Conservation (phyloP, 768 basidiomycete genomes). For the Russula ochroleuca region DNA sequence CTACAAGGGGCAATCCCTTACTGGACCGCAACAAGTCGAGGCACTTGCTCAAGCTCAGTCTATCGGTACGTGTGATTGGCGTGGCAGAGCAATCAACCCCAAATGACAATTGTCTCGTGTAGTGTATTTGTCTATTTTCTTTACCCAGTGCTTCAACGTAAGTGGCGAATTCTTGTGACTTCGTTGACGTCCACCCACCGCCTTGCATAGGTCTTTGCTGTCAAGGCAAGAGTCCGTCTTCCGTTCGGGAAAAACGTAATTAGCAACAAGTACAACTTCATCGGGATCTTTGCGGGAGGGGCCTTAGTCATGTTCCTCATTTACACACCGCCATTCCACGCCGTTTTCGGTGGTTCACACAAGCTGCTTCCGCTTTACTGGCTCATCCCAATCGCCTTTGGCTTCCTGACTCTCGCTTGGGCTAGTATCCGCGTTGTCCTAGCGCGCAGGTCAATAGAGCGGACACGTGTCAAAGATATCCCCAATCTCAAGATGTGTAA, state of each 20-base stretch:
- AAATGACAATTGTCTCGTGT: neutral
- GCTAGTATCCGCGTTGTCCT: slow-evolving; percentile 55
- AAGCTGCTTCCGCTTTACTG: slow-evolving; percentile 60
- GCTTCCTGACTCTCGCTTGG: slow-evolving; percentile 52
- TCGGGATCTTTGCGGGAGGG: slow-evolving; percentile 57
- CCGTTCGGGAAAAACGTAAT: slow-evolving; percentile 59
- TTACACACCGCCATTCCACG: slow-evolving; percentile 64
- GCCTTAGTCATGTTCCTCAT: slow-evolving; percentile 63
- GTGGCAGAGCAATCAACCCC: neutral
- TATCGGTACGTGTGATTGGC: slow-evolving; percentile 40
- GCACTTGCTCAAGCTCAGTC: slow-evolving; percentile 59
- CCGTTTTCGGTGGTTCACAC: slow-evolving; percentile 61
- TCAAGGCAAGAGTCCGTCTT: slow-evolving; percentile 57
- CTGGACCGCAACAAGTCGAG: slow-evolving; percentile 48
- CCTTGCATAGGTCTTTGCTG: slow-evolving; percentile 51
- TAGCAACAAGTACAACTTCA: slow-evolving; percentile 61
- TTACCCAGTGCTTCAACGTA: slow-evolving; percentile 66
- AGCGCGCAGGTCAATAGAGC: slow-evolving; percentile 51
- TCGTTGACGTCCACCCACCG: neutral
- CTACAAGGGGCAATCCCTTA: slow-evolving; percentile 44
- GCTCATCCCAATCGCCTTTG: slow-evolving; percentile 62
- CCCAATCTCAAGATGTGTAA: slow-evolving; percentile 68
- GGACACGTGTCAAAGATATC: slow-evolving; percentile 57
- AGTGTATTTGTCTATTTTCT: slow-evolving; percentile 64
- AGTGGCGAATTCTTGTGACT: slow-evolving; percentile 18